Base-by-base conservation (phyloP, 148 eudicot genomes). In the Rhododendron mucronatum region DNA sequence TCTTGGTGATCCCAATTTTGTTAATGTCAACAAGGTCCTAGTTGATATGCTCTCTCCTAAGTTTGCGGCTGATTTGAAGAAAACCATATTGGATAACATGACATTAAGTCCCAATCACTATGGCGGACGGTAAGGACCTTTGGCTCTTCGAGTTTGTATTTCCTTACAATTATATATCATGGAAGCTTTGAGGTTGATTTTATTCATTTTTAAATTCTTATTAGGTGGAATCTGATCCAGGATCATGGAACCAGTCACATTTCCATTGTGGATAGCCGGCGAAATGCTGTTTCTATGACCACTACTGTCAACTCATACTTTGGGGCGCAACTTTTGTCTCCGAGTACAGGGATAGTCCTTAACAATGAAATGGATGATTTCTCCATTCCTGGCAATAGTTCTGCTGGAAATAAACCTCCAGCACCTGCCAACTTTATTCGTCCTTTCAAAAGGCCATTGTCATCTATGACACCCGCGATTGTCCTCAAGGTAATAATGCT, bases 281-380 rank as follows among this genome's bases (percentile, higher is more conserved):
- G 90, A 41, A 91, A 91, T 83, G 91, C 93, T n/a, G 92, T 91
- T 78, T 90, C 93, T 7, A 86, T 91, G 92, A 91, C 93, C 33
- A 80, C 55, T 4, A 87, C 93, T 6, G 67, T 90, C 45, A 91
- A 91, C 77, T 84, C 85, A 4, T 88, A 86, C 45, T 91, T 91
- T 80, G 93, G 93, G 28, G 86, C 90, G 1, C 67, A 82, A 4
- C 33, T 90, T 78, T 86, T 89, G 26, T 91, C 92, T 2, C 90
- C 87, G n/a, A 57, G 78, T 63, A 91, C 92, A 0, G 93, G 93
- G 21, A 90, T 91, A 53, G 30, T 90, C 28, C 90, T 91, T 23
- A 91, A 91, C 86, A 90, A 91, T 63, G 92, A 91, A 88, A 91
- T 91, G 93, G 93, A 86, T 35, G 93, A 91, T 84, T 91, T 91